These are phyloP conservation scores for Teunomyces lycoperdinae DNA, from an alignment of 805 yeast genomes.

Conservation along the genomic window DNA sequence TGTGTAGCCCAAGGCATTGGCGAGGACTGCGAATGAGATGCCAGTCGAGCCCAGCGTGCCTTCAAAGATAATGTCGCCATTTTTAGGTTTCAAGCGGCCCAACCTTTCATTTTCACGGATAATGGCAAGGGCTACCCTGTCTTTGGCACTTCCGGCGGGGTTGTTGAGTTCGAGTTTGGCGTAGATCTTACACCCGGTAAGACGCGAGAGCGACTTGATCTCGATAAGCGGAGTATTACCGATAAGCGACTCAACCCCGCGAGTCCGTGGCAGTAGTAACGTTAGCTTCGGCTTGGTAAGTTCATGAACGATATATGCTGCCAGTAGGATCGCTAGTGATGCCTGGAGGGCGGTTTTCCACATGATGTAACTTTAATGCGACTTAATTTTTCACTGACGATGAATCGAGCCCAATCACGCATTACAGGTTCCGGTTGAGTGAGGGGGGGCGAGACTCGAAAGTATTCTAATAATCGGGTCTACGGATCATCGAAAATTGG, in stretches of 20 bases:
- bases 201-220: constrained; percentile 63
- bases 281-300: constrained; percentile 10
- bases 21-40: constrained; percentile 86
- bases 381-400: not conserved
- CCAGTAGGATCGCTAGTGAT: constrained; percentile 14
- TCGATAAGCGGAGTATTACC: constrained; percentile 88
- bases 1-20: constrained; percentile 81
- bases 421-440: too few species aligned
- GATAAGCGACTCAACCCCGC: constrained; percentile 74
- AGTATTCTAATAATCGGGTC: too few species aligned
- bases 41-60: constrained; percentile 98
- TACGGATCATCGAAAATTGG: too few species aligned
- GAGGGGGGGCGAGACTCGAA: too few species aligned
- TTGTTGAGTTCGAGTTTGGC: constrained; percentile 84
- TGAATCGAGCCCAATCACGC: too few species aligned
- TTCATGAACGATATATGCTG: constrained; percentile 7
- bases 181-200: constrained; percentile 78
- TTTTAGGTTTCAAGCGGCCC: constrained; percentile 56
- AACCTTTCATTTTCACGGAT: constrained; percentile 61
- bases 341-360: constrained; percentile 12
- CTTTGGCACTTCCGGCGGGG: constrained; percentile 96
- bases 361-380: not conserved
- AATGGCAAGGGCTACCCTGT: constrained; percentile 86
- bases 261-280: constrained; percentile 25
- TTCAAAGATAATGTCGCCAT: constrained; percentile 78